Evolutionary conservation across 768 basidiomycete species (phyloP).

Genomic region (Lanmaoa pseudosensibilis): DNA sequence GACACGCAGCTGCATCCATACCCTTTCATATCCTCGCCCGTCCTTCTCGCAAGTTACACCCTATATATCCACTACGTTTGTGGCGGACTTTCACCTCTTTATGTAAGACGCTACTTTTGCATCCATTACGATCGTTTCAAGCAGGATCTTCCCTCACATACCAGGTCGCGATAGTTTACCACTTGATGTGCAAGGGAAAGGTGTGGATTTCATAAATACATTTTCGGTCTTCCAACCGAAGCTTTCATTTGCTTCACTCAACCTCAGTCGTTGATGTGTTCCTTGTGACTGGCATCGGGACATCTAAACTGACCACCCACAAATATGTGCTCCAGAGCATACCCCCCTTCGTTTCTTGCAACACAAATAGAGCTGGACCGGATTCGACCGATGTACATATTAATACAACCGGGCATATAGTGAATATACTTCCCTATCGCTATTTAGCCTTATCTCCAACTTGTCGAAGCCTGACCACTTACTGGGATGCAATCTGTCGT

Average conservation of each 20-base stretch:
- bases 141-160: too few relatives aligned
- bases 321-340: too few relatives aligned
- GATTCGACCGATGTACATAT: background rate
- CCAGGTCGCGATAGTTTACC: too few relatives aligned
- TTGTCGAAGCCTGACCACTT: background rate
- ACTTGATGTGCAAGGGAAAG: too few relatives aligned
- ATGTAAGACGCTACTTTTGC: background rate
- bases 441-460: background rate
- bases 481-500: constrained; percentile 34
- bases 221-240: background rate
- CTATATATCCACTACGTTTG: background rate
- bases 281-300: background rate
- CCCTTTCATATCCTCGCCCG: too few relatives aligned
- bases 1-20: too few relatives aligned
- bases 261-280: background rate
- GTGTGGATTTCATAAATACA: background rate
- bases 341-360: too few relatives aligned
- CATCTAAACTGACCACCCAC: background rate
- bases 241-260: background rate
- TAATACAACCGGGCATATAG: background rate
- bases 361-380: background rate
- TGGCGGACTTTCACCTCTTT: background rate
- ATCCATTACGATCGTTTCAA: background rate
- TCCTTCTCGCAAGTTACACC: background rate
- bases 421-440: background rate